Base-by-base conservation (phyloP, 257 asterid genomes). In the Cordia subcordata region DNA sequence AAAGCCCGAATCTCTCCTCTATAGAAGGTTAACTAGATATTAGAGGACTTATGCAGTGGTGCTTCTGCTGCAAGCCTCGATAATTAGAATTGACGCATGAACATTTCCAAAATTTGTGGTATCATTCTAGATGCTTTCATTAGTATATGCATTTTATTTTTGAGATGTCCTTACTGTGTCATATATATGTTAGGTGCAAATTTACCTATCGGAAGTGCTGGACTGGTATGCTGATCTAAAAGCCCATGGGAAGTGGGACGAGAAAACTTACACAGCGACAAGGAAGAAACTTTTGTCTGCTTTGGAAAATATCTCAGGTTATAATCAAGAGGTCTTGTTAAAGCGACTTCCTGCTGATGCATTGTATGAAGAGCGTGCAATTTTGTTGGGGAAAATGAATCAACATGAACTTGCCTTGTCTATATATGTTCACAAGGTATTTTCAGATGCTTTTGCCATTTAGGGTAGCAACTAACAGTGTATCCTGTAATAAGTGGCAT, bases 351-450 rank as follows among this genome's bases (percentile, higher is more conserved):
- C 99, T 49, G 63, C 79, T 45, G 92, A 89, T 81, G 94, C 95
- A 35, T 67, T 93, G 69, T 86, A 78, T 67, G 99, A 89, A 81
- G 97, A 93, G 76, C 96, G 82, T 12, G 95, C 99, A 54, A 80
- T 86, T 72, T 81, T 89, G 68, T 74, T 93, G 74, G 97, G 99
- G 57, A 89, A 85, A 81, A 81, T 93, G 95, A 85, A 89, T 79
- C 97, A 85, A 61, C 94, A 89, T 65, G 99, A 93, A 73, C 96
- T 93, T 77, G 92, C 99, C 44, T 77, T 93, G 62, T 85, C 99
- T 51, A 83, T 89, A 68, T 93, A 93, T 49, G 84, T 89, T 62
- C 95, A 93, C 61, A 89, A 87, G 96, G 99, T 92, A 61, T 66
- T 27, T 27, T 27, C 6, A n/a, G n/a, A 27, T 27, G 35, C 35